Evolutionary conservation across 495 filamentous ascomycete species (phyloP), one percentile per base, ranked within the genome.

Genomic region (Lepraria neglecta): DNA sequence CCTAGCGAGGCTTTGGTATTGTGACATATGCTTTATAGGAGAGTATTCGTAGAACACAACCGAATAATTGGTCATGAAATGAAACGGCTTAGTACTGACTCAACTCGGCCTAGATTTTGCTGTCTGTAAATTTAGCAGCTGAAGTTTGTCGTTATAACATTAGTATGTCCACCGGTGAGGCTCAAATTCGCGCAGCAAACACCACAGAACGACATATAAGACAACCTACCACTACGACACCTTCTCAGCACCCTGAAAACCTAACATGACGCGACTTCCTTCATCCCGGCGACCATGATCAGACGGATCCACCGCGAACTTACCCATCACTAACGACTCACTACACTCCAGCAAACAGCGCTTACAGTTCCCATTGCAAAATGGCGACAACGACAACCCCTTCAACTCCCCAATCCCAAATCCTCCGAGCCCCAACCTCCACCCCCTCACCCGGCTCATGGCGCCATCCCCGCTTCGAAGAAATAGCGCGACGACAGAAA

Each of bases 381-480:
- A 61, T 51, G 30, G 28, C 51, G 27, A 46, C 59, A 4, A 46
- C 35, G 21, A 31, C 62, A 17, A 33, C 30, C 56, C 65, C 70
- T 11, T 71, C 76, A 35, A 84, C 80, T 2, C 80, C 72, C 31
- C 57, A 62, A 47, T 30, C 61, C 33, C 71, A 73, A 58, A 68
- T 64, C 53, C 46, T 63, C 35, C 60, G 58, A 54, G 42, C 74
- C 21, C 45, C 73, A 9, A 60, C 69, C 12, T 64, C 75, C 11
- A 72, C 79, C n/a, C 78, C 76, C 15, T 78, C 80, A 9, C 83
- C 90, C 15, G 92, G 92, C 54, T 89, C 86, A 73, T 97, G 92
- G 92, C 81, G 82, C 63, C 92, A 97, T 72, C 92, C 92, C 5
- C 82, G 84, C 33, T 75, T 95, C 53, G 76, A 86, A 64, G 90